Conservation (phyloP, 2,329 filamentous ascomycete genomes). For the Arachnomyces sp. region DNA sequence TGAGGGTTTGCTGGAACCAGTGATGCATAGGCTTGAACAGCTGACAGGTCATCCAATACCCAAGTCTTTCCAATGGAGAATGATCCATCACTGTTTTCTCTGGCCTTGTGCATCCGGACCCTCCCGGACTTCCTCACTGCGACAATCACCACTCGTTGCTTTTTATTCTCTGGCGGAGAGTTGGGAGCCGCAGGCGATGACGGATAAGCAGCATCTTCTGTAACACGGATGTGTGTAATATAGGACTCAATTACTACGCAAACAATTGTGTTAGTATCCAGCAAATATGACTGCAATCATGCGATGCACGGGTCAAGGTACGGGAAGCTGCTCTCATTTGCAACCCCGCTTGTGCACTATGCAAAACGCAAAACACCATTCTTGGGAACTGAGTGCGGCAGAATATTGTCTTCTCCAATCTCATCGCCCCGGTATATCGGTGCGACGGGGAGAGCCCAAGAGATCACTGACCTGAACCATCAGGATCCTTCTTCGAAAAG, state of each 20-base stretch:
- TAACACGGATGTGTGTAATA: slow-evolving; percentile 91
- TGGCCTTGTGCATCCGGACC: slow-evolving; percentile 92
- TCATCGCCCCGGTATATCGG: no score
- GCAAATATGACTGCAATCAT: slow-evolving; percentile 1
- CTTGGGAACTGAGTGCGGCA: slow-evolving; percentile 6
- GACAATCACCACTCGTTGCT: slow-evolving; percentile 84
- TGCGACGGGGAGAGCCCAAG: not conserved
- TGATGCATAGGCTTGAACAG: slow-evolving; percentile 74
- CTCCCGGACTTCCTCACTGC: slow-evolving; percentile 86
- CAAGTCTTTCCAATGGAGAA: slow-evolving; percentile 99
- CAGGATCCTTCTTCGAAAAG: slow-evolving; percentile 80
- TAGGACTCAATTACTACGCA: slow-evolving; percentile 65
- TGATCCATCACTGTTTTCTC: slow-evolving; percentile 86
- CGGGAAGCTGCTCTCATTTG: no score
- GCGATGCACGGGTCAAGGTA: not conserved
- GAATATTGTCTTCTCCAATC: not conserved
- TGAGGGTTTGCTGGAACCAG: slow-evolving; percentile 50
- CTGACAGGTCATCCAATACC: slow-evolving; percentile 82
- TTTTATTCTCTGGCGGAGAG: slow-evolving; percentile 67
- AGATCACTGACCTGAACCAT: slow-evolving; percentile 66
- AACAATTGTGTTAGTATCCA: no score
- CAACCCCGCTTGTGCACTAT: no score
- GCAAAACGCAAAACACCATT: slow-evolving; percentile 7
- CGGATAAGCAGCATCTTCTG: slow-evolving; percentile 76
- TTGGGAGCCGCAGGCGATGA: slow-evolving; percentile 77